These are phyloP conservation scores for Cladophialophora psammophila DNA, from an alignment of 2,329 filamentous ascomycete genomes.

Conservation along the genomic window DNA sequence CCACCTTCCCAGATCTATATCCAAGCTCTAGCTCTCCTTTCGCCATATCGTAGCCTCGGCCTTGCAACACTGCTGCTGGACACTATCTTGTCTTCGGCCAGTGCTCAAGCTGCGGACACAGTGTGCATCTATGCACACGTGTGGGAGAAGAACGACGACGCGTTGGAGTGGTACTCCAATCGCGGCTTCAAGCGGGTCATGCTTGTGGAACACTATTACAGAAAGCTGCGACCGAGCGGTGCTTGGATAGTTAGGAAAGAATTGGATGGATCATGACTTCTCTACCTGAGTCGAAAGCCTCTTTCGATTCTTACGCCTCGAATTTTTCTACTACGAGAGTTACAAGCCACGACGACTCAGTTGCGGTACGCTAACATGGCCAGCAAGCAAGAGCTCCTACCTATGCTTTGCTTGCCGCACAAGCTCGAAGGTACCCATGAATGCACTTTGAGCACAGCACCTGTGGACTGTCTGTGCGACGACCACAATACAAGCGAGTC, in stretches of 20 bases:
- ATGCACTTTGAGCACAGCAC: background rate
- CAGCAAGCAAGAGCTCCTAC: background rate
- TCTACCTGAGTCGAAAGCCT: background rate
- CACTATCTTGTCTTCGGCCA: constrained; percentile 46
- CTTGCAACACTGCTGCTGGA: constrained; percentile 64
- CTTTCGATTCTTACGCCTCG: background rate
- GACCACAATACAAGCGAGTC: background rate
- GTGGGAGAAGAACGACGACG: constrained; percentile 68
- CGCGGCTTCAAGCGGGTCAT: constrained; percentile 63
- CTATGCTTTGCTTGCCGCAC: background rate
- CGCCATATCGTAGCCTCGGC: constrained; percentile 65
- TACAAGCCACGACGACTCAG: background rate
- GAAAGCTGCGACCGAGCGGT: constrained; percentile 62
- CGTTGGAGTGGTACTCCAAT: constrained; percentile 66
- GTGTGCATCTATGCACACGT: constrained; percentile 67
- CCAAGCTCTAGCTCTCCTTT: constrained; percentile 65
- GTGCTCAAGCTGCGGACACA: constrained; percentile 28
- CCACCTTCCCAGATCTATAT: constrained; percentile 63
- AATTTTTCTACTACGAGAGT: background rate
- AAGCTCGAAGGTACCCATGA: background rate
- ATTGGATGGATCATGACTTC: constrained; percentile 24
- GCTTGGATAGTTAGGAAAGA: constrained; percentile 58
- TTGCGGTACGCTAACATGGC: background rate
- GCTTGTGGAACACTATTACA: constrained; percentile 65
- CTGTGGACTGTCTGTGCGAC: background rate